phyloP scores from a whole-genome alignment of 73 alveolate species.

The Symbiodinium natans region DNA sequence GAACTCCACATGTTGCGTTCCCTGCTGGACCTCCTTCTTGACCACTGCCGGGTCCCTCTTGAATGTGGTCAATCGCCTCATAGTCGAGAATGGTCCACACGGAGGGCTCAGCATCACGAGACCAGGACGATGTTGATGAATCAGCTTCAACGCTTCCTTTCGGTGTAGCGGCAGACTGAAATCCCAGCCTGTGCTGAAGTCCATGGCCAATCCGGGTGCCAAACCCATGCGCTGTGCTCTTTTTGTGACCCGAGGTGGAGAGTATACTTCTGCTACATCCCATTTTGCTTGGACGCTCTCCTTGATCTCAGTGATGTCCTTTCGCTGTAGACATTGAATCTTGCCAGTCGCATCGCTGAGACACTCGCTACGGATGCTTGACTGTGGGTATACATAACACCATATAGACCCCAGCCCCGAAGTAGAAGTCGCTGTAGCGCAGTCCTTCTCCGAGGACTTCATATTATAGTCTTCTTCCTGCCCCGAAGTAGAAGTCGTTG shows the following conservation, averaged over 20 bases:
- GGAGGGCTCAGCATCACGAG: not conserved
- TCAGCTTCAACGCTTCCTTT: not conserved
- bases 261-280: not conserved
- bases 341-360: not conserved
- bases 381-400: no score
- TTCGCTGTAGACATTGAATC: no score
- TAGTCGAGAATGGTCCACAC: not conserved
- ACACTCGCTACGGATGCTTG: no score
- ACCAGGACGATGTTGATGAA: not conserved
- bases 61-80: not conserved
- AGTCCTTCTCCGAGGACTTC: no score
- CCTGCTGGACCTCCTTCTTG: not conserved
- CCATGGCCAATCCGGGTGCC: not conserved
- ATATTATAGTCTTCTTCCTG: no score
- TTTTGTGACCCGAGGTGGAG: not conserved
- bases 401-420: not conserved
- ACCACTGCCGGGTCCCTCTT: not conserved
- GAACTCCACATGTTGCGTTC: not conserved
- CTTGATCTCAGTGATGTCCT: not conserved
- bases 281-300: not conserved
- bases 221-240: not conserved
- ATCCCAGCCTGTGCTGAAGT: constrained; percentile 1
- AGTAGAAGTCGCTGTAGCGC: not conserved
- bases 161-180: not conserved
- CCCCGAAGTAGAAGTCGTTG: no score